A percentile compares a stretch with the other conserved stretches of the same genome.
Conservation (phyloP, 1,284 basidiomycete species). For the Ustilago nuda region DNA sequence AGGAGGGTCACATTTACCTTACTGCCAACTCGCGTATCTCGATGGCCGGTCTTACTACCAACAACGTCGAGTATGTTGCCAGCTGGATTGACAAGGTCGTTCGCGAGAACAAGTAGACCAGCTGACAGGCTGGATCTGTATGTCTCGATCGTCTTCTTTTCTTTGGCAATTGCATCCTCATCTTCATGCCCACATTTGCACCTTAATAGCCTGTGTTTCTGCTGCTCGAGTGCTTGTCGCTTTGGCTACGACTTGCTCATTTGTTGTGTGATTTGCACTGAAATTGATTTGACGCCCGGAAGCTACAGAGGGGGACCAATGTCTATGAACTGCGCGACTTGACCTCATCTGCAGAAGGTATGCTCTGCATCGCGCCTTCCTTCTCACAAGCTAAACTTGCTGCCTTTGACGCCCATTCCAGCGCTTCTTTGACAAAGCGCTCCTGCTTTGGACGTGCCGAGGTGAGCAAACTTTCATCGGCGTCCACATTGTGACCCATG, state of each 20-base stretch:
- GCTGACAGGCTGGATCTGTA: background rate
- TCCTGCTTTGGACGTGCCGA: constrained; percentile 18
- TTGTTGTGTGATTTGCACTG: background rate
- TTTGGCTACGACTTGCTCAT: background rate
- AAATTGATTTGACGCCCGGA: background rate
- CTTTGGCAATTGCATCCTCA: constrained; percentile 25
- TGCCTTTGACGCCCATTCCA: constrained; percentile 54
- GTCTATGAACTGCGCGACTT: constrained; percentile 22
- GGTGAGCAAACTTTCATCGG: constrained; percentile 13
- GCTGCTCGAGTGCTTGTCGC: too few relatives aligned
- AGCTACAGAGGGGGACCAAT: background rate
- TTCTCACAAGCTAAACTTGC: constrained; percentile 65
- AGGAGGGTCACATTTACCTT: constrained; percentile 87
- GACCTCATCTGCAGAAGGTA: constrained; percentile 56
- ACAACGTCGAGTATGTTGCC: constrained; percentile 73
- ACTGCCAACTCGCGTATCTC: constrained; percentile 86
- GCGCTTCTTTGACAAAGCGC: constrained; percentile 29
- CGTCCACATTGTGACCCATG: constrained; percentile 45
- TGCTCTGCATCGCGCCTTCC: constrained; percentile 66
- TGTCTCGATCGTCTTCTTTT: background rate
- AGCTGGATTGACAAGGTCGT: constrained; percentile 66
- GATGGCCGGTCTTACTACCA: constrained; percentile 88
- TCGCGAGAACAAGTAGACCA: constrained; percentile 49
- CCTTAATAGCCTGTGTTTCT: background rate
- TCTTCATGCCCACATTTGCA: background rate